Evolutionary conservation across 495 filamentous ascomycete genomes (phyloP).

Genomic region (Penicillium samsonianum): DNA sequence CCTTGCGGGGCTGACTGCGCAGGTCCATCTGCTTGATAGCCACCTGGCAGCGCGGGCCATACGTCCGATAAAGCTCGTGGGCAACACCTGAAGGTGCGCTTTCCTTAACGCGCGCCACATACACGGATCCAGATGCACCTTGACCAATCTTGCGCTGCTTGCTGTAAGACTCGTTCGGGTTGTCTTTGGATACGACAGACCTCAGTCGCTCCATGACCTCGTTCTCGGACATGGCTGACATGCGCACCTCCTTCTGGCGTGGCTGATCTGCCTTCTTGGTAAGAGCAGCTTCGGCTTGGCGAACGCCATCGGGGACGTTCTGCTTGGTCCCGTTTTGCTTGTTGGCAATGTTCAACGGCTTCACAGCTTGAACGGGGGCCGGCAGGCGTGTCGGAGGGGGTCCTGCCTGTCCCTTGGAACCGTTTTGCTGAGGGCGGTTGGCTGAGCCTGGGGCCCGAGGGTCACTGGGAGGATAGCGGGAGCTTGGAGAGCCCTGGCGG

Average conservation of each 20-base stretch:
- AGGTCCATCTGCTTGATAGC: constrained; percentile 99
- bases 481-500: constrained; percentile 32
- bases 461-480: constrained; percentile 40
- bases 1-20: constrained; percentile 94
- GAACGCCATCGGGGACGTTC: constrained; percentile 60
- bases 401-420: constrained; percentile 36
- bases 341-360: constrained; percentile 85
- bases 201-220: constrained; percentile 95
- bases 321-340: constrained; percentile 62
- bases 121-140: constrained; percentile 95
- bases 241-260: constrained; percentile 86
- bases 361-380: constrained; percentile 67
- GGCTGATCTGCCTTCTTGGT: constrained; percentile 67
- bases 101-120: constrained; percentile 91
- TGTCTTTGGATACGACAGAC: constrained; percentile 89
- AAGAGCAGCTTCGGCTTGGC: constrained; percentile 79
- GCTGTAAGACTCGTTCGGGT: constrained; percentile 87
- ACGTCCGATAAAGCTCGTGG: constrained; percentile 63
- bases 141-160: constrained; percentile 99
- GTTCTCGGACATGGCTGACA: constrained; percentile 95
- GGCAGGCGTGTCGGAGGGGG: constrained; percentile 57
- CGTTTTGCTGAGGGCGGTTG: constrained; percentile 43
- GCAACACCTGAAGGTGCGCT: constrained; percentile 66
- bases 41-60: constrained; percentile 76
- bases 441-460: constrained; percentile 49